Base-by-base conservation (phyloP, 768 basidiomycete species). In the Lepiota venenata region DNA sequence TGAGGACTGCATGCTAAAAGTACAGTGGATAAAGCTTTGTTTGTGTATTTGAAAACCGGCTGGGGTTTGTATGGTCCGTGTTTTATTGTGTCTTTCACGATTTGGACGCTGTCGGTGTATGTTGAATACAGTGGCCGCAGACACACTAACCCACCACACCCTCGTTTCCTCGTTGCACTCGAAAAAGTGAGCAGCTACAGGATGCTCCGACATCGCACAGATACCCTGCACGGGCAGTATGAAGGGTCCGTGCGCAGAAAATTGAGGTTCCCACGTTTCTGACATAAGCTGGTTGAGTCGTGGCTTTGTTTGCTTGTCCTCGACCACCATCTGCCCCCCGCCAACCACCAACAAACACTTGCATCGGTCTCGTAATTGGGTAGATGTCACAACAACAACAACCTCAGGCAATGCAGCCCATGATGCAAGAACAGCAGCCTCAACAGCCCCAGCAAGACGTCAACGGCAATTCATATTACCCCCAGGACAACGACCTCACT, bases 51-150 rank as follows among this genome's bases (percentile, higher is more conserved):
- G 75, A 64, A 61, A 66, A 67, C 65, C 71, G 67, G 71, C 63
- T 75, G 77, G n/a, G n/a, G 69, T 66, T 68, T 70, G 64, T 77
- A 74, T 74, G 75, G 66, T 68, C 70, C 64, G 83, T 88, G 85
- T 87, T 84, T 85, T 85, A 82, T 76, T 74, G 72, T 83, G 84
- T 85, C 83, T 78, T 85, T 74, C 69, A 79, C 71, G 74, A 81
- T 87, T 87, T 87, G 85, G 78, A 79, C 79, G 72, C 68, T 81
- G 80, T 82, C 76, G 75, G 73, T 71, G 74, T 74, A 74, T 81
- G 80, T 80, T 84, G 81, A 75, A 76, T 74, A 69, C 72, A 70
- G 74, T 74, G 71, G 73, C 74, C 66, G 61, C 68, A 75, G 77
- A 71, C 69, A 78, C 75, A 81, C 80, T 68, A 64, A 69, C 71